Evolutionary conservation across 768 basidiomycete species (phyloP), one percentile per base, ranked within the genome.

Genomic region (Trametes cubensis): DNA sequence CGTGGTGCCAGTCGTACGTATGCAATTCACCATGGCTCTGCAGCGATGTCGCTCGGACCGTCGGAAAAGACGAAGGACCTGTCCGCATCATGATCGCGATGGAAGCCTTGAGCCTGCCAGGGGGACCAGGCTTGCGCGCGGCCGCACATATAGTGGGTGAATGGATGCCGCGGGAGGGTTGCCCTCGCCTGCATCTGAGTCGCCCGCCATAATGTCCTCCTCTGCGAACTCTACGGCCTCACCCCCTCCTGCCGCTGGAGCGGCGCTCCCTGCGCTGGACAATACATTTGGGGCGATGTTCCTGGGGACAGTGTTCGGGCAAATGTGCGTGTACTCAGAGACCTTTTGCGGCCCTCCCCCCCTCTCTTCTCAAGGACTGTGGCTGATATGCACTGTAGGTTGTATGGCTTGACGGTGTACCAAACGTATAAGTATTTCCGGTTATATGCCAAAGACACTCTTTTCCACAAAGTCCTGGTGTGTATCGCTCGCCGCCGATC

Each of bases 61-160:
- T 34, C 34, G 34, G 34, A 34, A 34, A 34, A 34, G 34, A 2
- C n/a, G 15, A 46, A 46, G 45, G 20, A 18, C 6, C n/a, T 20
- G 20, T 46, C 45, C 45, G 45, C 45, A 46, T 46, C 45, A 46
- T 46, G 45, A 46, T 46, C 45, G 45, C 45, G 45, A 46, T 46
- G 45, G 45, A 34, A 34, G 34, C 34, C 34, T 11, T 34, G 5
- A 8, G 28, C 28, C 28, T 30, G 28, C 28, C 28, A 30, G 28
- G 28, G 28, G 28, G 5, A 34, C 34, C 34, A 2, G 34, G 34
- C 34, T 34, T 5, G 10, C 10, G 34, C 34, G 34, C 34, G 34
- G 34, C 4, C 4, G 34, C 34, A 34, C 34, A 34, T 6, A 34
- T 34, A 34, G 34, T 34, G 34, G 34, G 34, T 34, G 6, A 34